Evolutionary conservation across 305 asterid genomes (phyloP), one percentile per base, ranked within the genome.

Genomic region (Solanum aculeatissimum): DNA sequence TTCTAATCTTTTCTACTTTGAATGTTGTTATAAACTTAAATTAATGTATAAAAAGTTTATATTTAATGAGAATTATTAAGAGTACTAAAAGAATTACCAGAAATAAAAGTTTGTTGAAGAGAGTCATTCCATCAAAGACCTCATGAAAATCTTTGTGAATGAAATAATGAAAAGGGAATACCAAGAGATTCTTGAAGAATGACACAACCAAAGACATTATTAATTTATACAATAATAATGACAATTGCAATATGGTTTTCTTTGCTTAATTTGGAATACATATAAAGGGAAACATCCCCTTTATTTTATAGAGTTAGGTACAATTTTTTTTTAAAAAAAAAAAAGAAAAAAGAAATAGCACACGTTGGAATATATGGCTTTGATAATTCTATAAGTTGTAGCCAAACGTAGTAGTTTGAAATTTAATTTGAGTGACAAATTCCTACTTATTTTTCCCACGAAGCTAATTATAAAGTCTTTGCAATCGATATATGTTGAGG

Each of bases 81-180:
- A 23, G 62, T 1, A 55, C n/a, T 55, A 2, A 55, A 63, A 15
- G 16, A 66, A 66, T 85, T 89, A 93, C 96, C 57, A 91, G 90
- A 85, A 93, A 93, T 81, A 86, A 71, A 82, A 93, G 77, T 80
- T 85, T 89, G 83, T 93, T 92, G 18, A 87, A 3, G 9, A 91
- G 85, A 45, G 88, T 81, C 94, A 93, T 91, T 80, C 85, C 82
- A 1, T 53, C 85, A 0, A 91, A 84, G n/a, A 77, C 60, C 1
- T 88, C 86, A 7, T 84, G 93, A 70, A 92, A 91, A 53, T 90
- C 93, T 85, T 66, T 85, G 66, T 88, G 92, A 79, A 91, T 83
- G 87, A 91, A 81, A 18, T 42, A 38, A 55, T 45, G 68, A 0
- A 91, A 84, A 35, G 90, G 91, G 23, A 86, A 47, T 54, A 88